Base-by-base conservation (phyloP, 371 early-diverging fungal genomes). In the Smittium mucronatum region DNA sequence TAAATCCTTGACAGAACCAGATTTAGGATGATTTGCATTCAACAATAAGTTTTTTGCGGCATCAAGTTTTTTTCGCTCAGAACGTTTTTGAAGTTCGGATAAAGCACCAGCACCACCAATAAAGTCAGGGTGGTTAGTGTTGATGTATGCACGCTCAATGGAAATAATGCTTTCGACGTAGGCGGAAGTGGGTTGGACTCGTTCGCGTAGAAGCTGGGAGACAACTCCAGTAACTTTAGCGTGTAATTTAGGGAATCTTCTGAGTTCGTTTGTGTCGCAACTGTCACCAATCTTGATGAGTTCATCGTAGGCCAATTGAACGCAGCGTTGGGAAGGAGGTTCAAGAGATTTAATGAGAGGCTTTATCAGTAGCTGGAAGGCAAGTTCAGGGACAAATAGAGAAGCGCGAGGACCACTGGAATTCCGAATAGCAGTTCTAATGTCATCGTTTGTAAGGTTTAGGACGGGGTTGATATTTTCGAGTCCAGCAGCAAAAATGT, bases 91-190 rank as follows among this genome's bases (percentile, higher is more conserved):
- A 70, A 80, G 64, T 30, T 80, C 80, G 57, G 32, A 66, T 57
- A 91, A 81, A 30, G 90, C 89, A 8, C 87, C 88, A 0, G 86
- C 85, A 0, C 85, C 90, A 63, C 91, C 88, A 63, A 89, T 87
- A 75, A 94, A 94, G 74, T 94, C 93, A 2, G 93, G 93, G 76
- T 94, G 93, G 75, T 89, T 92, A 67, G 93, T 93, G 73, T 92
- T 93, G 75, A 95, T 93, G 75, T 94, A 95, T 1, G 92, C 86
- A 63, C 88, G 84, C 78, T 95, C 89, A 71, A 93, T 89, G 63
- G 86, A 81, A 65, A 95, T 87, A 80, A 94, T 77, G 70, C 88
- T 87, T 71, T 88, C 86, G 1, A 95, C 89, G 72, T 88, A 91
- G 2, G 75, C 74, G 0, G 86, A 78, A 0, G 94, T 87, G 57